Evolutionary conservation across 2,329 filamentous ascomycete species (phyloP), one percentile per base, ranked within the genome.

Genomic region (Davidsoniella eucalypti): DNA sequence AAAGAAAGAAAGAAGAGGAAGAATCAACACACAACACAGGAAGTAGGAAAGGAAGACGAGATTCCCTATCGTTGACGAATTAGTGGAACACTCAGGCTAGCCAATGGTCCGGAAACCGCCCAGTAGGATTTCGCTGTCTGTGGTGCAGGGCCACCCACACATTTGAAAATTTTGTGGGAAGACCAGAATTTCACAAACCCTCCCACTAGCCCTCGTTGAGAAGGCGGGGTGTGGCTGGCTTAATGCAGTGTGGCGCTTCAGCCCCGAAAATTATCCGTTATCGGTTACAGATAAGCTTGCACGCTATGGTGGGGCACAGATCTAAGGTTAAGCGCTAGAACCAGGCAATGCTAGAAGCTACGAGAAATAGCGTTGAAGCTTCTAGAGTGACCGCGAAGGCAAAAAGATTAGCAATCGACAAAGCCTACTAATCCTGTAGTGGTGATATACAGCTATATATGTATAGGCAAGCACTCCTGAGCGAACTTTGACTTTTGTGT

Each of bases 141-240:
- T 50, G 50, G 51, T 49, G 47, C 51, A 52, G 33, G 50, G 50
- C 51, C 51, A 58, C 53, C 62, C 49, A 52, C 51, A 52, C 33
- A 49, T 50, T 52, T 48, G 46, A 43, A 50, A 63, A 65, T 61
- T 66, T 67, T 66, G 64, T 66, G 64, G 63, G 64, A 63, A 62
- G 59, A 50, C 38, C 17, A 33, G 29, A 47, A 47, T 47, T 41
- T 45, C 46, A 42, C 58, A 65, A 67, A 67, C 64, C 65, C 65
- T 65, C 67, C 63, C 58, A 58, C 65, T 65, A 64, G 52, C 60
- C 60, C 44, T 44, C 61, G 63, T 51, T 40, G 58, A 50, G 49
- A 41, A 37, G 33, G 12, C 8, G 37, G 37, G 38, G 18, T 47
- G 51, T 52, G 51, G 51, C 51, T 38, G n/a, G 6, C 12, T 2